Percentiles rank a stretch among this genome's conserved stretches.
Evolutionary conservation across 2,329 filamentous ascomycete species (phyloP).

Genomic region (Ramularia endophylla): DNA sequence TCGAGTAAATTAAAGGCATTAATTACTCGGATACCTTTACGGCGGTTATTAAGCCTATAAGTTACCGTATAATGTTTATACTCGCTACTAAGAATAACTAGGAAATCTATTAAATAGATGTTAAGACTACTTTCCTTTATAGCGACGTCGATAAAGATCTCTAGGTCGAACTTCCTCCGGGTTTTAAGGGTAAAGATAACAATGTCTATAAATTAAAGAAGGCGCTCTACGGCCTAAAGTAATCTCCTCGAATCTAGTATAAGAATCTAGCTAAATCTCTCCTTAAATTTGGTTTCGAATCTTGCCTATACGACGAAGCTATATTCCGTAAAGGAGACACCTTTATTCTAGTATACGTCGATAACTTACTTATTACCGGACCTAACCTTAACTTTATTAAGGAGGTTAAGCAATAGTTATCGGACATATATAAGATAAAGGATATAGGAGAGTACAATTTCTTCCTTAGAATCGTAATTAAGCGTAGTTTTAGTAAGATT

Average conservation of each 20-base stretch:
- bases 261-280: neutral
- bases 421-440: neutral
- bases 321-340: neutral
- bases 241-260: constrained; percentile 5
- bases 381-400: constrained; percentile 1
- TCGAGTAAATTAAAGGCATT: constrained; percentile 1
- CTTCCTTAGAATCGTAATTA: constrained; percentile 1
- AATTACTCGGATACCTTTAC: constrained; percentile 2
- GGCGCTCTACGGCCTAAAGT: constrained; percentile 2
- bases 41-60: constrained; percentile 1
- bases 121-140: neutral
- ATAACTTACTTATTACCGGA: constrained; percentile 2
- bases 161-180: neutral
- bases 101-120: constrained; percentile 1
- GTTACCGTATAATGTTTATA: neutral
- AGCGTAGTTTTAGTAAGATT: neutral
- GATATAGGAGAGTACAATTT: constrained; percentile 2
- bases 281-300: neutral
- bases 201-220: constrained; percentile 1
- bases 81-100: neutral
- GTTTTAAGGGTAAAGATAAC: neutral
- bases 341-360: constrained; percentile 2
- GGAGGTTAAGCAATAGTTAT: neutral
- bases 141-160: neutral
- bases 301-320: neutral